A percentile compares a stretch with the other conserved stretches of the same genome.
Evolutionary conservation across 2,329 filamentous ascomycete species (phyloP).

Genomic region (Xylariaceae sp.): DNA sequence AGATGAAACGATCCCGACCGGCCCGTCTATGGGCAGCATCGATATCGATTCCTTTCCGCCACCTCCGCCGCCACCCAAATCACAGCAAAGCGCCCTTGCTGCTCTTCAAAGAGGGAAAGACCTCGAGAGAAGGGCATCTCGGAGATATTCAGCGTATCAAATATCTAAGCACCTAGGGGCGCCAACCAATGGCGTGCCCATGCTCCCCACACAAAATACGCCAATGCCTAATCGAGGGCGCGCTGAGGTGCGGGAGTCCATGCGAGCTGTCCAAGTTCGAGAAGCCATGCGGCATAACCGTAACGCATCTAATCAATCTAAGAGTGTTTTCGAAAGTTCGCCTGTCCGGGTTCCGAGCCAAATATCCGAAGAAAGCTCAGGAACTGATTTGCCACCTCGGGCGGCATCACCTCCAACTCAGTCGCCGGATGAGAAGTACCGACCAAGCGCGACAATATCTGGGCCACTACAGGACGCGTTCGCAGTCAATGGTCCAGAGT

Average conservation of each 20-base stretch:
- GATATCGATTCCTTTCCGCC: slow-evolving; percentile 72
- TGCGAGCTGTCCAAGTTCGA: slow-evolving; percentile 69
- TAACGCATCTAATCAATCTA: slow-evolving; percentile 55
- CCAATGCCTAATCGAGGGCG: slow-evolving; percentile 86
- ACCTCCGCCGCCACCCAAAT: slow-evolving; percentile 80
- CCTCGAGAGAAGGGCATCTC: slow-evolving; percentile 87
- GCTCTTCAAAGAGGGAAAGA: slow-evolving; percentile 92
- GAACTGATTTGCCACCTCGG: slow-evolving; percentile 39
- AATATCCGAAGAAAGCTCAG: slow-evolving; percentile 67
- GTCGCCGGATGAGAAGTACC: slow-evolving; percentile 71
- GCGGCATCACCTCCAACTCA: slow-evolving; percentile 57
- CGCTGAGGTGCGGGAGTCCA: slow-evolving; percentile 79
- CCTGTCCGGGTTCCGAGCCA: slow-evolving; percentile 65
- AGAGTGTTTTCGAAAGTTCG: slow-evolving; percentile 58
- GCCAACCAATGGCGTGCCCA: slow-evolving; percentile 81
- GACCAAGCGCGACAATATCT: slow-evolving; percentile 64
- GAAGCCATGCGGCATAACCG: slow-evolving; percentile 58
- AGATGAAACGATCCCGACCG: slow-evolving; percentile 59
- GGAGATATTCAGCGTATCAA: slow-evolving; percentile 94
- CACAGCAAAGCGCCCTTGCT: slow-evolving; percentile 87
- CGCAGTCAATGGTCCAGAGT: slow-evolving; percentile 45
- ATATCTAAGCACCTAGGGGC: slow-evolving; percentile 92
- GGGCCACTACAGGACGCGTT: slow-evolving; percentile 62
- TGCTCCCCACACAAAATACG: slow-evolving; percentile 82
- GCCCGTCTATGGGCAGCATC: slow-evolving; percentile 54